phyloP scores from a whole-genome alignment of 2,329 filamentous ascomycete genomes.

The Aspergillus sergii region DNA sequence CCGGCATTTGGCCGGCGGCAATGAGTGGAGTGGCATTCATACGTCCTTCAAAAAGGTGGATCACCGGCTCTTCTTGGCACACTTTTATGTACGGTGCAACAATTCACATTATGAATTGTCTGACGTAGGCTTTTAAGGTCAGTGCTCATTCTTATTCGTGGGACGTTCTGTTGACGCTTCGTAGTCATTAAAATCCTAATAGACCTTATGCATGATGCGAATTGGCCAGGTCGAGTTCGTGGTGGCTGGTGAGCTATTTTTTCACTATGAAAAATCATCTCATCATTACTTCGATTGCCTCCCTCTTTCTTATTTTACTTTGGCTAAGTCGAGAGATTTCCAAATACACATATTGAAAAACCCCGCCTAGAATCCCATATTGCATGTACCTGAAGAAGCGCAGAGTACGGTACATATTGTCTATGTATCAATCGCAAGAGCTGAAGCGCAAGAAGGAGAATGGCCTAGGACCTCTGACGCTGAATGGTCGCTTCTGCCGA shows the following conservation, averaged over 20 bases:
- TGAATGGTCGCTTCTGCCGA: neutral
- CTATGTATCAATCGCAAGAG: neutral
- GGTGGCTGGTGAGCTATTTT: neutral
- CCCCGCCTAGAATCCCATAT: neutral
- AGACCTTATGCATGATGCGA: neutral
- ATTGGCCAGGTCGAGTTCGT: no score
- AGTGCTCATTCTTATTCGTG: neutral
- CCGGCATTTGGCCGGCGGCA: neutral
- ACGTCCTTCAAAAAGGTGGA: neutral
- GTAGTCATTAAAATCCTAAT: neutral
- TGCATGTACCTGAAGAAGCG: neutral
- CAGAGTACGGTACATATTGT: neutral
- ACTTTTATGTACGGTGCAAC: neutral
- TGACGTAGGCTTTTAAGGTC: neutral
- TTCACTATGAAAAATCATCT: no score
- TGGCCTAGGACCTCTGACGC: neutral
- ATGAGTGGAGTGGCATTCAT: neutral
- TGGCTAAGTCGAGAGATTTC: no score
- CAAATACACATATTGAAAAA: no score
- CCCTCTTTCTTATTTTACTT: no score
- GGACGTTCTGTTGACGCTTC: neutral
- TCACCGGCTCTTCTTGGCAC: neutral
- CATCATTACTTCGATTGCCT: no score
- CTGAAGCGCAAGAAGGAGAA: neutral
- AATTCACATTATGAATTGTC: neutral